A percentile compares a stretch with the other conserved stretches of the same genome.
phyloP scores from a whole-genome alignment of 805 yeast genomes.

The Yarrowia sp. region DNA sequence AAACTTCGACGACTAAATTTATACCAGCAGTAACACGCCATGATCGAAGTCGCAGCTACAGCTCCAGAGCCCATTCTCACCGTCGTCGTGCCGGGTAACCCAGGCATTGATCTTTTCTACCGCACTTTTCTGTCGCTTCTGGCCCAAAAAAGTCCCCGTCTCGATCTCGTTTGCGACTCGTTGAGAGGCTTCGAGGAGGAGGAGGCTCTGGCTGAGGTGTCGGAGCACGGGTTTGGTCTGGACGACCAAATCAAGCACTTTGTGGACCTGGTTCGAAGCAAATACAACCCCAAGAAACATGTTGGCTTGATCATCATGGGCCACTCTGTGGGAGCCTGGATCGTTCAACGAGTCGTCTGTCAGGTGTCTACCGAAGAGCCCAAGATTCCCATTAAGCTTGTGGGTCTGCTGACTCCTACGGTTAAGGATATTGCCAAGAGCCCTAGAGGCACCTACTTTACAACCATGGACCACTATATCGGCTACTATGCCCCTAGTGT shows the following conservation, averaged over 20 bases:
- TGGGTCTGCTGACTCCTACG: slow-evolving; percentile 72
- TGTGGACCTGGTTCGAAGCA: not conserved
- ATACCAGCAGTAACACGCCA: not conserved
- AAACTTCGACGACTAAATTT: not conserved
- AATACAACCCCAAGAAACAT: not conserved
- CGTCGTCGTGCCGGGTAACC: slow-evolving; percentile 26
- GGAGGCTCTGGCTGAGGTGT: not conserved
- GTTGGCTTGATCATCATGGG: slow-evolving; percentile 49
- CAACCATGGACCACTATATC: slow-evolving; percentile 32
- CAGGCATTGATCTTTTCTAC: slow-evolving; percentile 23
- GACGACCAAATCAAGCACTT: slow-evolving; percentile 16
- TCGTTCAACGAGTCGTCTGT: slow-evolving; percentile 51
- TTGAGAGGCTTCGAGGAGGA: slow-evolving; percentile 17
- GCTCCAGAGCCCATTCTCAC: slow-evolving; percentile 5
- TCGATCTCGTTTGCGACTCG: slow-evolving; percentile 17
- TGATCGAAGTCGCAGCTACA: slow-evolving; percentile 13
- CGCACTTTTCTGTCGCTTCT: not conserved
- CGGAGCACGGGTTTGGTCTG: not conserved
- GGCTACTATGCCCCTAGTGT: slow-evolving; percentile 31
- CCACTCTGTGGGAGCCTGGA: slow-evolving; percentile 71
- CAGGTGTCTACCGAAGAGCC: slow-evolving; percentile 31
- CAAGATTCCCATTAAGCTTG: slow-evolving; percentile 42
- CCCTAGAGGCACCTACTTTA: slow-evolving; percentile 42
- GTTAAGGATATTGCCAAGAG: slow-evolving; percentile 56
- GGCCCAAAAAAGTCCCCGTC: slow-evolving; percentile 12